Evolutionary conservation across 208 protist species (phyloP).

Genomic region (Trypanosoma cruzi): DNA sequence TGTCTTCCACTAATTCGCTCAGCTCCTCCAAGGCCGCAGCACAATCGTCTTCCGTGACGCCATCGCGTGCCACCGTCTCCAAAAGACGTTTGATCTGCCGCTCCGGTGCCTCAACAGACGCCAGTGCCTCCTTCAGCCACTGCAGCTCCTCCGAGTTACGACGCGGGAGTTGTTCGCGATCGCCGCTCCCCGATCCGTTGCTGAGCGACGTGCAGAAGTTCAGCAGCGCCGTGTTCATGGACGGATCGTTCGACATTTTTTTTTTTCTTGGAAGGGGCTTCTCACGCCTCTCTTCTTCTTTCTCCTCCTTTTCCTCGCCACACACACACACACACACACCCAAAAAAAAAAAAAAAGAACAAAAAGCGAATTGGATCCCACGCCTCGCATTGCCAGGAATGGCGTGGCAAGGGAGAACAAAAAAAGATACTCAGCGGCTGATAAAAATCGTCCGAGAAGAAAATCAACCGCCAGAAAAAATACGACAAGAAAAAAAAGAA

Average conservation of each 20-base stretch:
- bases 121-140: conserved; percentile 73
- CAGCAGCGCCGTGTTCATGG: conserved; percentile 55
- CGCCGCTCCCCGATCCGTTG: conserved; percentile 1
- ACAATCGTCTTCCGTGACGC: conserved; percentile 28
- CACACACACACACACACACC: not conserved
- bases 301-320: not conserved
- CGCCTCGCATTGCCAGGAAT: not conserved
- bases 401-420: not conserved
- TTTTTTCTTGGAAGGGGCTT: no score
- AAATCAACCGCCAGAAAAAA: not conserved
- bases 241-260: conserved; percentile 47
- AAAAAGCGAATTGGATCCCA: not conserved
- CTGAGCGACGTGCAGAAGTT: conserved; percentile 43
- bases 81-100: conserved; percentile 50
- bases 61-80: conserved; percentile 32
- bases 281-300: not conserved
- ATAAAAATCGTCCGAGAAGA: not conserved
- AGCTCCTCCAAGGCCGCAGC: conserved; percentile 62
- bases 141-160: conserved; percentile 36
- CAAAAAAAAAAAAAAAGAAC: conserved; percentile 3
- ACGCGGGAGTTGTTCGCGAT: not conserved
- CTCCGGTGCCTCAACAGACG: conserved; percentile 77
- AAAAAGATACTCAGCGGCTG: not conserved
- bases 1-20: conserved; percentile 87
- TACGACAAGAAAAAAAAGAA: not conserved